phyloP scores from a whole-genome alignment of 257 asterid genomes.

The Solanum tarijense region DNA sequence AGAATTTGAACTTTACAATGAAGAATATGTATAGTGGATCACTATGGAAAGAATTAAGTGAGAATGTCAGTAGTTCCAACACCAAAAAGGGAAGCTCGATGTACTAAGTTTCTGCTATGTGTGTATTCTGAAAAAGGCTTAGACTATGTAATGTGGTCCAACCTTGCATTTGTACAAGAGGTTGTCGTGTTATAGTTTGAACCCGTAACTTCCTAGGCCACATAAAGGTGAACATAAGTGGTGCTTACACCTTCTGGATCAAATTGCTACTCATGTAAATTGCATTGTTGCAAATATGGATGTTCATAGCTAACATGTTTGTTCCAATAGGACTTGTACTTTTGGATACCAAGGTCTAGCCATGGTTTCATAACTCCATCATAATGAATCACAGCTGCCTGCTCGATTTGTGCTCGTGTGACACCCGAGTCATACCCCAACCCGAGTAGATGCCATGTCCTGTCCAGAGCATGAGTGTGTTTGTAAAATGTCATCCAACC shows the following conservation, averaged over 20 bases:
- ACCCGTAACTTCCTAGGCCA: background rate
- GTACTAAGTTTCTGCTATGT: background rate
- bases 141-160: background rate
- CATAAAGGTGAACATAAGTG: background rate
- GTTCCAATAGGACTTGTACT: conserved; percentile 59
- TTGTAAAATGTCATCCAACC: conserved; percentile 83
- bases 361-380: conserved; percentile 88
- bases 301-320: conserved; percentile 58
- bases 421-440: conserved; percentile 60
- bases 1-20: background rate
- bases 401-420: conserved; percentile 31
- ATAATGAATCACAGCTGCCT: conserved; percentile 70
- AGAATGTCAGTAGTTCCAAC: background rate
- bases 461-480: conserved; percentile 46
- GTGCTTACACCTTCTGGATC: conserved; percentile 8
- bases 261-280: conserved; percentile 46
- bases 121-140: background rate
- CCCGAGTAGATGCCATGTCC: conserved; percentile 72
- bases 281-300: conserved; percentile 73
- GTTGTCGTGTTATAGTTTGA: background rate
- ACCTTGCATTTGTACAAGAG: background rate
- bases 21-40: background rate
- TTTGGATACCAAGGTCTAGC: conserved; percentile 75
- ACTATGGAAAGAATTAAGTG: background rate
- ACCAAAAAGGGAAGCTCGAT: background rate